Base-by-base conservation (phyloP, 2,329 filamentous ascomycete species). In the Tricladium varicosporioides region DNA sequence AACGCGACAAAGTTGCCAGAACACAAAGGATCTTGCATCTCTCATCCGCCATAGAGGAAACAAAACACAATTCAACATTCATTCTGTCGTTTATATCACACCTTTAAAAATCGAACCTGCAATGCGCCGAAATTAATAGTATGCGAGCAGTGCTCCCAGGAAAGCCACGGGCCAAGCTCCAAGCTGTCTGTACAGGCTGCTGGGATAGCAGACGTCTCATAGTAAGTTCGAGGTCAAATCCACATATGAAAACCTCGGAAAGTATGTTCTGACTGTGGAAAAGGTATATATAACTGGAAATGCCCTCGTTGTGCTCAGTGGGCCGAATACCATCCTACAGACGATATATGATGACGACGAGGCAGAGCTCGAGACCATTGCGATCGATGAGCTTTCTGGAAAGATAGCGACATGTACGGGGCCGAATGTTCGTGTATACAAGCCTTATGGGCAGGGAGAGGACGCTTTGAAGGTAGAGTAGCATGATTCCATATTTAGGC, bases 221-320 rank as follows among this genome's bases (percentile, higher is more conserved):
- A 72, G 89, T 91, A 76, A 76, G 84, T 48, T 4, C 22, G 15
- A n/a, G 32, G 22, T 13, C 5, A 48, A 15, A 42, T 36, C 15
- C 36, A 40, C 11, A n/a, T 31, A 2, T 48, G 11, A 36, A 1
- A 45, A 15, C 1, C 8, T 55, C 16, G 8, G 22, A 19, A 46
- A 15, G 4, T 15, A 4, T 46, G 43, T 60, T 40, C 54, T 65
- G 32, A 67, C 18, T 10, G 50, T 54, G 45, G 48, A 33, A 32
- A 68, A 95, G 91, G 84, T 85, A 51, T 99, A 97, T 75, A 88
- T 97, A 63, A 94, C 90, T 59, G 93, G 93, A 68, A 89, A 88
- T 73, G 91, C 91, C 60, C 84, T 97, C 63, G 85, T 94, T 53
- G 87, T 99, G 67, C 85, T 97, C 65, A 82, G 84, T 69, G 88